Conservation (phyloP, 139 green algal species). For the Picochlorum sp. region DNA sequence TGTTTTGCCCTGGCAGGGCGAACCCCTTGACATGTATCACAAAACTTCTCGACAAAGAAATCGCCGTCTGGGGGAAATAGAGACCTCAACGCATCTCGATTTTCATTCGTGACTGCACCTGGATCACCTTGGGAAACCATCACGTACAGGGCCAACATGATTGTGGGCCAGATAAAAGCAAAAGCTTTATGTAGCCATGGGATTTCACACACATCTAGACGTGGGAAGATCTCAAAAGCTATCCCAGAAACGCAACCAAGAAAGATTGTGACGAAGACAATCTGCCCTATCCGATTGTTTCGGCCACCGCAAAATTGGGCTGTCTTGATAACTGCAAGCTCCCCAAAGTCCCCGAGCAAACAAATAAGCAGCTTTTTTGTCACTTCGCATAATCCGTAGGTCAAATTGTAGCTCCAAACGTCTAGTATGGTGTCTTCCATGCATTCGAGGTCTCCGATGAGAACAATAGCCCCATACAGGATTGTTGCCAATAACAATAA, state of each 20-base stretch:
- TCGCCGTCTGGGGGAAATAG: slow-evolving; percentile 40
- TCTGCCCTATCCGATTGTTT: neutral
- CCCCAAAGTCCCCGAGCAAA: neutral
- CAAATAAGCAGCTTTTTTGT: neutral
- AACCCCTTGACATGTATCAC: slow-evolving; percentile 42
- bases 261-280: neutral
- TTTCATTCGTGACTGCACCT: slow-evolving; percentile 18
- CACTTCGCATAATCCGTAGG: neutral
- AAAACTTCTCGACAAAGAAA: slow-evolving; percentile 20
- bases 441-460: neutral
- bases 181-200: neutral
- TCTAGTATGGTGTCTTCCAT: neutral
- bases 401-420: neutral
- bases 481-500: neutral
- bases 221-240: neutral
- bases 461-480: neutral
- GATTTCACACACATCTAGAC: neutral
- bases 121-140: slow-evolving; percentile 23
- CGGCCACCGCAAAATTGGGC: neutral
- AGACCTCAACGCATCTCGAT: slow-evolving; percentile 7
- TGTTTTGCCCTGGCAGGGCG: slow-evolving; percentile 64
- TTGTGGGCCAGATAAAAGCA: neutral
- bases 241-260: no score
- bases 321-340: neutral
- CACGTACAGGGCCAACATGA: slow-evolving; percentile 11